Percentiles rank a stretch among this genome's conserved stretches.
Evolutionary conservation across 805 yeast species (phyloP).

Genomic region (Candida takata): DNA sequence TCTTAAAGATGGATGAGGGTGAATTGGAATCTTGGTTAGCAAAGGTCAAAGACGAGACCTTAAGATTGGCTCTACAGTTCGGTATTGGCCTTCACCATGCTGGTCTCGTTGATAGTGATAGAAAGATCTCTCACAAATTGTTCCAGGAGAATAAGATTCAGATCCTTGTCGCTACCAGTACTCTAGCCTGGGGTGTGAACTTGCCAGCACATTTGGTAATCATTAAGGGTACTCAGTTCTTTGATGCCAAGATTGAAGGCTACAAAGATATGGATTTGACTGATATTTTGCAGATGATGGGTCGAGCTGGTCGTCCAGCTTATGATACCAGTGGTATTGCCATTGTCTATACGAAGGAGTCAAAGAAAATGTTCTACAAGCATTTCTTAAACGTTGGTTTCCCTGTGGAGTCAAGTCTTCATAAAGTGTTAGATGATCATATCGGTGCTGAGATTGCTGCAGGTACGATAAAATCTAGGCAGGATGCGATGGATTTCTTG

Average conservation of each 20-base stretch:
- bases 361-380: conserved; percentile 77
- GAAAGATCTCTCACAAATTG: conserved; percentile 82
- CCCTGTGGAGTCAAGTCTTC: conserved; percentile 85
- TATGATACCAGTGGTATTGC: conserved; percentile 91
- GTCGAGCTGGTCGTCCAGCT: conserved; percentile 99
- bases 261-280: conserved; percentile 88
- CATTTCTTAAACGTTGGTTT: conserved; percentile 88
- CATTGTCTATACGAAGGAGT: conserved; percentile 76
- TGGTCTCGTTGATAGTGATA: conserved; percentile 86
- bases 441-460: conserved; percentile 93
- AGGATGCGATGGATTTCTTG: conserved; percentile 92
- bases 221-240: conserved; percentile 93
- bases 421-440: conserved; percentile 78
- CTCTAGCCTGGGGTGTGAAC: conserved; percentile 99
- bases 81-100: conserved; percentile 98
- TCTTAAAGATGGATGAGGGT: conserved; percentile 50
- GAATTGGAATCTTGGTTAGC: conserved; percentile 53
- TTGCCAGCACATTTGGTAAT: conserved; percentile 96
- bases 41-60: conserved; percentile 66
- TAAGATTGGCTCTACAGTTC: conserved; percentile 65
- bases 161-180: conserved; percentile 91
- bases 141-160: conserved; percentile 79
- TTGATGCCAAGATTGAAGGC: conserved; percentile 92
- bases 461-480: conserved; percentile 90
- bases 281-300: conserved; percentile 95